Evolutionary conservation across 495 filamentous ascomycete species (phyloP).

Genomic region (Entonaema liquescens): DNA sequence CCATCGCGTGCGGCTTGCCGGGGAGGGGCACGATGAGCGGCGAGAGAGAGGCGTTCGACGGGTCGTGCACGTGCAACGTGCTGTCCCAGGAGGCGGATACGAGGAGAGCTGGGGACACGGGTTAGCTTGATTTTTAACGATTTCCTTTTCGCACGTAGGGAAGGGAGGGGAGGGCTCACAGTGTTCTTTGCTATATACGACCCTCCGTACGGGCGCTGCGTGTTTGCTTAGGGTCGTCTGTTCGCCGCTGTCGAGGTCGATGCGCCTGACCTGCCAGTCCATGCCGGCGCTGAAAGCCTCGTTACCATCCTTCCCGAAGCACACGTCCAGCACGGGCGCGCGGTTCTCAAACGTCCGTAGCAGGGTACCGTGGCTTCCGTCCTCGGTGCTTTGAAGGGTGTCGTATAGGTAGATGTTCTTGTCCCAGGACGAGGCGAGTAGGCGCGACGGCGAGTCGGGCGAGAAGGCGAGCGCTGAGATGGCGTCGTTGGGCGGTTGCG

Average conservation of each 20-base stretch:
- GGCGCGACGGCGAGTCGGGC: conserved; percentile 68
- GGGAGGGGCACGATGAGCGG: conserved; percentile 72
- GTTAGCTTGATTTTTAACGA: too few relatives aligned
- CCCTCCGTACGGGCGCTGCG: conserved; percentile 76
- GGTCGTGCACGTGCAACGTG: conserved; percentile 83
- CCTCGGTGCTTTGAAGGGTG: conserved; percentile 61
- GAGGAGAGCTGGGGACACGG: conserved; percentile 61
- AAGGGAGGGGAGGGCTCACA: conserved; percentile 52
- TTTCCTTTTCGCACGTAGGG: too few relatives aligned
- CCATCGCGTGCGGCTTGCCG: conserved; percentile 87
- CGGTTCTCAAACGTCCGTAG: conserved; percentile 79
- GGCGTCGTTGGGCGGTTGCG: conserved; percentile 82
- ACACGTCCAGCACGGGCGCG: conserved; percentile 89
- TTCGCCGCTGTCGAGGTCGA: conserved; percentile 75
- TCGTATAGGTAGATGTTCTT: conserved; percentile 92
- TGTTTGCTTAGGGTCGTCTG: conserved; percentile 83
- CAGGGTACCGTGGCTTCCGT: conserved; percentile 65
- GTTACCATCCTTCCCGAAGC: conserved; percentile 81
- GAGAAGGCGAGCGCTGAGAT: conserved; percentile 89
- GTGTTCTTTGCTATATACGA: conserved; percentile 81
- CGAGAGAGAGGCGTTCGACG: conserved; percentile 50
- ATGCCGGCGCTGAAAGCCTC: conserved; percentile 86
- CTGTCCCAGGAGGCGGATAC: conserved; percentile 94
- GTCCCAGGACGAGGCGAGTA: conserved; percentile 96
- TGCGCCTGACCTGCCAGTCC: conserved; percentile 84